Evolutionary conservation across 352 stramenopile species (phyloP).

Genomic region (Pythium aquatile): DNA sequence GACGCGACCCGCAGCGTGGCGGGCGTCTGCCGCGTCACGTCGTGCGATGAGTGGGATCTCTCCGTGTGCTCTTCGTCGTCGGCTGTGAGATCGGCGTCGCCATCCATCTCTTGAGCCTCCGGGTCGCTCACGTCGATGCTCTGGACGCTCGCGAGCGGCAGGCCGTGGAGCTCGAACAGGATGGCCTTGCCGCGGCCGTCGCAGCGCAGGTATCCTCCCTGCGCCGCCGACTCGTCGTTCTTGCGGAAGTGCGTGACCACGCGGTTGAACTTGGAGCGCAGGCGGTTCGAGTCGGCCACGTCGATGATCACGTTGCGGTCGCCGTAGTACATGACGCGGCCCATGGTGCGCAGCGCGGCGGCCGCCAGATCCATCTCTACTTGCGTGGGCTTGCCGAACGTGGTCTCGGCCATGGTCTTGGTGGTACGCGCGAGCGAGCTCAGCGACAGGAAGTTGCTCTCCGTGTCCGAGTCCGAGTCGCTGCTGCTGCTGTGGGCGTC

Average conservation of each 20-base stretch:
- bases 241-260: conserved; percentile 82
- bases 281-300: conserved; percentile 77
- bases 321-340: conserved; percentile 76
- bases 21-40: not conserved
- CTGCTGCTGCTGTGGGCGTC: conserved; percentile 38
- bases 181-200: conserved; percentile 74
- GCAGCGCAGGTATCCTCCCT: conserved; percentile 70
- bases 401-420: conserved; percentile 67
- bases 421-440: conserved; percentile 42
- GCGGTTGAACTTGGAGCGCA: conserved; percentile 82
- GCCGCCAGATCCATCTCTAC: conserved; percentile 50
- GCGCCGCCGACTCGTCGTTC: conserved; percentile 50
- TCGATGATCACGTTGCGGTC: conserved; percentile 78
- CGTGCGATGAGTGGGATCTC: not conserved
- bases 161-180: conserved; percentile 69
- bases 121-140: conserved; percentile 48
- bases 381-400: conserved; percentile 60
- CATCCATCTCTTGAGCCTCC: conserved; percentile 10
- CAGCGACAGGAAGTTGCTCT: conserved; percentile 70
- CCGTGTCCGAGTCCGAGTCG: conserved; percentile 54
- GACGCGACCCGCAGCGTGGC: conserved; percentile 20
- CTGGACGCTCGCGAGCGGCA: conserved; percentile 45
- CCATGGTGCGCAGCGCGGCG: conserved; percentile 52
- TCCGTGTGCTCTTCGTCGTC: conserved; percentile 7
- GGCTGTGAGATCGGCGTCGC: conserved; percentile 9